phyloP scores from a whole-genome alignment of 306 rosid species.

The Lathyrus sativus region DNA sequence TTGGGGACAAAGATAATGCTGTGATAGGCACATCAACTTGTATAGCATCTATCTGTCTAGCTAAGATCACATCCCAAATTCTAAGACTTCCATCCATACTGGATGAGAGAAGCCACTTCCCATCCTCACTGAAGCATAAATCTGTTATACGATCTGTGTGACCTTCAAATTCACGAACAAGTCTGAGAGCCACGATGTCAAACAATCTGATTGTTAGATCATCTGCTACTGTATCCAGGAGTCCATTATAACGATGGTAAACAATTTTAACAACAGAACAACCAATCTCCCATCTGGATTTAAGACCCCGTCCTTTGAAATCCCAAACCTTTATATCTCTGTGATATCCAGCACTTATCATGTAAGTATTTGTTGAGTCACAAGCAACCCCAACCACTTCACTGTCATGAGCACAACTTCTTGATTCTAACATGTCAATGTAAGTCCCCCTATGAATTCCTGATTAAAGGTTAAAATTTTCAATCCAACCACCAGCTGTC shows the following conservation, averaged over 20 bases:
- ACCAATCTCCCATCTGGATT: conserved; percentile 79
- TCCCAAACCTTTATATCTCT: conserved; percentile 99
- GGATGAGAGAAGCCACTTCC: conserved; percentile 93
- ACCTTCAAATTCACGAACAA: conserved; percentile 92
- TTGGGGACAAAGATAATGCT: conserved; percentile 85
- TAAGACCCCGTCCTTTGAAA: conserved; percentile 71
- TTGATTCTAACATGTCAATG: conserved; percentile 57
- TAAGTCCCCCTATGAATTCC: conserved; percentile 87
- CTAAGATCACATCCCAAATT: conserved; percentile 91
- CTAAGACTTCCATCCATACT: conserved; percentile 97
- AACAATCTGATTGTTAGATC: conserved; percentile 74
- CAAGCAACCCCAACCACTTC: conserved; percentile 96
- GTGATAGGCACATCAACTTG: conserved; percentile 79
- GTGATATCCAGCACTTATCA: conserved; percentile 88
- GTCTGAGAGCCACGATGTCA: conserved; percentile 79
- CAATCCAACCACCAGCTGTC: conserved; percentile 97
- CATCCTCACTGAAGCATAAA: conserved; percentile 95
- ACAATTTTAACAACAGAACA: conserved; percentile 70
- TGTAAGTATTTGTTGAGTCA: conserved; percentile 85
- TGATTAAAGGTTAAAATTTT: conserved; percentile 85
- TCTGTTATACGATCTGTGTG: conserved; percentile 91
- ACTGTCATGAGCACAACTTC: conserved; percentile 73
- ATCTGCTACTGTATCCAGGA: conserved; percentile 78
- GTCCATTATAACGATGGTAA: conserved; percentile 85
- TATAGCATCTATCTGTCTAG: conserved; percentile 83